Conservation (phyloP, 75 land plant genomes). For the Azolla pinnata region DNA sequence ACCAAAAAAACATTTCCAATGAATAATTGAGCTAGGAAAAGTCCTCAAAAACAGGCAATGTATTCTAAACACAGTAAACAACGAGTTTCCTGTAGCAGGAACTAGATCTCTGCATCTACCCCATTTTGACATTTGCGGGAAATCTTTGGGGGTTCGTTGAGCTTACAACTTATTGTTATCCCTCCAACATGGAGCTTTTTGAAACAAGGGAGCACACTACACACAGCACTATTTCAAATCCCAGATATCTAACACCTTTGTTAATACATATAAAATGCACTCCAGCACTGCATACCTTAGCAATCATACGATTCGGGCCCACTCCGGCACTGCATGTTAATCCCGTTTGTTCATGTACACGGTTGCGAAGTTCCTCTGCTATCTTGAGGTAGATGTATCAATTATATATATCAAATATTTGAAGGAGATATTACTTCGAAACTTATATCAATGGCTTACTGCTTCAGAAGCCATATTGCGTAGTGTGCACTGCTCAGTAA, state of each 20-base stretch:
- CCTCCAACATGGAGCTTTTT: background rate
- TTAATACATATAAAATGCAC: background rate
- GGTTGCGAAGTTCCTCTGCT: constrained; percentile 62
- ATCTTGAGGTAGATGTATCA: constrained; percentile 24
- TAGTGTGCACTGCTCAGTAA: constrained; percentile 53
- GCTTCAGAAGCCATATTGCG: constrained; percentile 34
- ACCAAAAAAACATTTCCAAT: too few relatives aligned
- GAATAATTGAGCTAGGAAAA: too few relatives aligned
- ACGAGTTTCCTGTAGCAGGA: too few relatives aligned
- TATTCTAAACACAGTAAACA: too few relatives aligned
- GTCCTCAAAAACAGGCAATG: too few relatives aligned
- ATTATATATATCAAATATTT: constrained; percentile 1
- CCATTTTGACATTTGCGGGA: too few relatives aligned
- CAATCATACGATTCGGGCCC: constrained; percentile 73
- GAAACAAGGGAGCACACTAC: background rate
- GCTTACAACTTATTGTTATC: too few relatives aligned
- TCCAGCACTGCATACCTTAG: constrained; percentile 45
- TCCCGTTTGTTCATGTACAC: constrained; percentile 51
- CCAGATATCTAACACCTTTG: background rate
- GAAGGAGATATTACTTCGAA: too few relatives aligned
- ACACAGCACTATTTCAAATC: background rate
- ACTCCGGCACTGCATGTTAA: constrained; percentile 93
- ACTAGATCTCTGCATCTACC: too few relatives aligned
- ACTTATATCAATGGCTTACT: constrained; percentile 38
- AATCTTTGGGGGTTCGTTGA: too few relatives aligned